Conservation (phyloP, 2,329 filamentous ascomycete genomes). For the Nemania sp. region DNA sequence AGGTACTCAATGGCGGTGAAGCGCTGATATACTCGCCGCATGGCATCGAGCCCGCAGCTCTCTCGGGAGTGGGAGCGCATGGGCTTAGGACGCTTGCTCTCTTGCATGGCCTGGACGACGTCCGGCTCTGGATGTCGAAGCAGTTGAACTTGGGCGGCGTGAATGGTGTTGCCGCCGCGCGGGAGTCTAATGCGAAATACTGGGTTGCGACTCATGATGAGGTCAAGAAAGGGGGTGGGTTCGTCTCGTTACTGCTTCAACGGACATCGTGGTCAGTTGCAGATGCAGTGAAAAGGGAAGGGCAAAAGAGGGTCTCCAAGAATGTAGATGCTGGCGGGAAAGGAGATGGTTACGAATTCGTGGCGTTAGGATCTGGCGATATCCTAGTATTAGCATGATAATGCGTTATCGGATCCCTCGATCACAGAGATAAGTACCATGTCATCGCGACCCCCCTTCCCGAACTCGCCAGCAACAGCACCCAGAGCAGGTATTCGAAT, state of each 20-base stretch:
- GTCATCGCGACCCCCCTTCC: too few species aligned
- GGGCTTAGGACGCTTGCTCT: slow-evolving; percentile 58
- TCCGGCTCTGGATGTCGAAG: slow-evolving; percentile 52
- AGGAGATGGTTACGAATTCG: slow-evolving; percentile 48
- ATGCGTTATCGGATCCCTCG: not conserved
- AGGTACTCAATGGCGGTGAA: slow-evolving; percentile 27
- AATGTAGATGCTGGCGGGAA: slow-evolving; percentile 33
- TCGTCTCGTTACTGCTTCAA: slow-evolving; percentile 57
- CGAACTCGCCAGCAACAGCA: too few species aligned
- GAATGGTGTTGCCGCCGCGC: slow-evolving; percentile 47
- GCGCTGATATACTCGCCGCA: slow-evolving; percentile 66
- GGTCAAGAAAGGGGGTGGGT: slow-evolving; percentile 59
- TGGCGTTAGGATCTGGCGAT: slow-evolving; percentile 60
- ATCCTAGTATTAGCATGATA: slow-evolving; percentile 48
- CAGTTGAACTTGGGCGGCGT: slow-evolving; percentile 67
- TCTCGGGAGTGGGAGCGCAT: slow-evolving; percentile 48
- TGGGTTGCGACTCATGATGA: slow-evolving; percentile 71
- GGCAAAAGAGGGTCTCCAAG: slow-evolving; percentile 27
- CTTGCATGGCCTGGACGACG: slow-evolving; percentile 66
- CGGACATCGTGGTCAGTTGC: slow-evolving; percentile 49
- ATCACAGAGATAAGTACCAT: not conserved
- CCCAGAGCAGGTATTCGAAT: too few species aligned
- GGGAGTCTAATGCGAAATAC: slow-evolving; percentile 43
- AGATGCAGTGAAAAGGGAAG: slow-evolving; percentile 47
- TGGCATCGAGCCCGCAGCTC: slow-evolving; percentile 54